Evolutionary conservation across 768 basidiomycete species (phyloP).

Genomic region (Hebeloma cylindrosporum): DNA sequence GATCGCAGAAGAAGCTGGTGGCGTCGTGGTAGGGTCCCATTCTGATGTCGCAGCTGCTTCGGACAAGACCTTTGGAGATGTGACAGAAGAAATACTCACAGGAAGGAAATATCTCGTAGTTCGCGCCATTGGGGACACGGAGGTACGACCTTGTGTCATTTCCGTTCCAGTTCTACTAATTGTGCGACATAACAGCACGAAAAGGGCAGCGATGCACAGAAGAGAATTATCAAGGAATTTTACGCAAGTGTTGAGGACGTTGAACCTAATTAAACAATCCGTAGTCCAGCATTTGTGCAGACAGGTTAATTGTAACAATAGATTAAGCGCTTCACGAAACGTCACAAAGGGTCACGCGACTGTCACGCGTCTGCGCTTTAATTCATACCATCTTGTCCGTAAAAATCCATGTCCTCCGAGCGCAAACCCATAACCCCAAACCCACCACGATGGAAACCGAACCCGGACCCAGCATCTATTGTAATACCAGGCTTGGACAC

Average conservation of each 20-base stretch:
- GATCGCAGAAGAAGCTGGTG: slow-evolving; percentile 89
- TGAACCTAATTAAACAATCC: slow-evolving; percentile 44
- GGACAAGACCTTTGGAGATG: slow-evolving; percentile 50
- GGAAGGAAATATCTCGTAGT: slow-evolving; percentile 84
- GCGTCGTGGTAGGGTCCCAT: slow-evolving; percentile 72
- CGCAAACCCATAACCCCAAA: slow-evolving; percentile 49
- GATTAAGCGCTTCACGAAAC: background rate
- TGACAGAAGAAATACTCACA: slow-evolving; percentile 67
- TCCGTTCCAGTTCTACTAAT: slow-evolving; percentile 4
- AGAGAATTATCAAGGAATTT: slow-evolving; percentile 80
- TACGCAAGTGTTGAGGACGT: slow-evolving; percentile 80
- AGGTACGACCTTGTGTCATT: slow-evolving; percentile 26
- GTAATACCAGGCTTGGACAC: slow-evolving; percentile 72
- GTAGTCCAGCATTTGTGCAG: background rate
- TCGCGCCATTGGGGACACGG: slow-evolving; percentile 62
- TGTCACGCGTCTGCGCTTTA: slow-evolving; percentile 17
- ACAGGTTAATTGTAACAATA: background rate
- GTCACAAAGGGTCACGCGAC: slow-evolving; percentile 24
- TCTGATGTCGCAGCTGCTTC: slow-evolving; percentile 39
- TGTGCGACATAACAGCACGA: slow-evolving; percentile 42
- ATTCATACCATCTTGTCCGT: background rate
- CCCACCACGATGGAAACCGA: slow-evolving; percentile 67
- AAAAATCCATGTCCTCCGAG: slow-evolving; percentile 8
- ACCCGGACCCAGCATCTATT: slow-evolving; percentile 61
- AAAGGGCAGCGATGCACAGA: slow-evolving; percentile 68